Evolutionary conservation across 257 asterid genomes (phyloP), one percentile per base, ranked within the genome.

Genomic region (Salvia splendens): DNA sequence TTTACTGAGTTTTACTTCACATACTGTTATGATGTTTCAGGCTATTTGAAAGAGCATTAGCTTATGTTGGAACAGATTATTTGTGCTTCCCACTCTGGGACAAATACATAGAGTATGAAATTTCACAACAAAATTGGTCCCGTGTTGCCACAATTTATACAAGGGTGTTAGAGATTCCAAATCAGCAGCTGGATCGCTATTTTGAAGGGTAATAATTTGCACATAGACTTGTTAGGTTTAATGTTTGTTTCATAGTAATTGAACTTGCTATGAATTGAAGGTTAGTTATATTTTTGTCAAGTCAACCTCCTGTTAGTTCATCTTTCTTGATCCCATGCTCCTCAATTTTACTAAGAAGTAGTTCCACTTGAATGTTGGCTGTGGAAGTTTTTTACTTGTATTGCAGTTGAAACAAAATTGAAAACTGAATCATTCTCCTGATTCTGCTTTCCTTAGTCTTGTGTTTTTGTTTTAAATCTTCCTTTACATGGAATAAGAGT

Each of bases 11-110:
- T 20, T 69, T 76, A 66, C 78, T 55, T 51, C 53, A 67, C 57
- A 61, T 69, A 42, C 35, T 46, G 30, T 70, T 61, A 17, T 76
- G 71, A 49, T 70, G 52, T 81, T 81, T 75, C 89, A 94, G 99
- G 95, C 81, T 94, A 71, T 88, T 94, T 78, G 99, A 91, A 86
- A 85, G 97, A 82, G 99, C 91, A 65, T 61, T 94, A 67, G 95
- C 91, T 38, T 94, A 87, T 83, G 99, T 91, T 71, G 99, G 99
- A 45, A 84, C 95, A 17, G 99, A 94, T 80, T 94, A 88, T 72
- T 78, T 84, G 47, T 88, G 96, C 84, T 91, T 89, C 76, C 88
- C 96, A n/a, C 85, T 94, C 54, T 94, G 99, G 99, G 99, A 94
- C 79, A 94, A 91, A 73, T 94, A 85, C 79, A 79, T 94, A 42